These are phyloP conservation scores for Talaromyces wortmannii DNA, from an alignment of 495 filamentous ascomycete species.

Conservation along the genomic window DNA sequence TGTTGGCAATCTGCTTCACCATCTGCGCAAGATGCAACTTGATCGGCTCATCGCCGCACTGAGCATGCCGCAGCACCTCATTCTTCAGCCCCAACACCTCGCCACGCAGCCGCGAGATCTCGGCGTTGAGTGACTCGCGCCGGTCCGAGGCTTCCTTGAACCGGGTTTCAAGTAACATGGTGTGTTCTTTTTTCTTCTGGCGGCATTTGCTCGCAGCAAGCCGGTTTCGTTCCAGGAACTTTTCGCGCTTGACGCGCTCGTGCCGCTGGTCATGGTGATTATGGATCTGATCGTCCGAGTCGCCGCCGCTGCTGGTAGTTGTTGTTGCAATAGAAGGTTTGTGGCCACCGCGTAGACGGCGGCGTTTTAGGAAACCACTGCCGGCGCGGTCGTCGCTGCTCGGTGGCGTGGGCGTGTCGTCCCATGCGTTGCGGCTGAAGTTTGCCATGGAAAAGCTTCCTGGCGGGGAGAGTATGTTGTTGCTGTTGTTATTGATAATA, in stretches of 20 bases:
- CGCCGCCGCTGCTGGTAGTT: slow-evolving; percentile 8
- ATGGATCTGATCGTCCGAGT: slow-evolving; percentile 10
- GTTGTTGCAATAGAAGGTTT: slow-evolving; percentile 6
- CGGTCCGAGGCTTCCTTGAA: slow-evolving; percentile 18
- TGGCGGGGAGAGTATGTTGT: slow-evolving; percentile 7
- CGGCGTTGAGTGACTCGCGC: slow-evolving; percentile 10
- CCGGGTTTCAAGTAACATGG: slow-evolving; percentile 43
- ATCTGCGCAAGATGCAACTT: slow-evolving; percentile 40
- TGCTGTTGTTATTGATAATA: slow-evolving; percentile 2
- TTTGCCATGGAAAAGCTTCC: slow-evolving; percentile 9
- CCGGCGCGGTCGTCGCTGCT: slow-evolving; percentile 2
- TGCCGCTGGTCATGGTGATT: slow-evolving; percentile 3
- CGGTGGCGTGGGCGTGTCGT: slow-evolving; percentile 1
- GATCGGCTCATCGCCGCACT: slow-evolving; percentile 50
- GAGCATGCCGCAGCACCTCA: slow-evolving; percentile 50
- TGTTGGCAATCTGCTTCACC: slow-evolving; percentile 30
- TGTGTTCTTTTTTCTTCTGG: slow-evolving; percentile 68
- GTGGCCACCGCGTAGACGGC: slow-evolving; percentile 1
- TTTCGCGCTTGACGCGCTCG: slow-evolving; percentile 26
- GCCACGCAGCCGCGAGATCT: slow-evolving; percentile 26
- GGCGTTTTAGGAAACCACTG: background rate
- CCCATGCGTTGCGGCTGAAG: slow-evolving; percentile 8
- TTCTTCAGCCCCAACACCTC: slow-evolving; percentile 50
- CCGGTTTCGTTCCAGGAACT: slow-evolving; percentile 67
- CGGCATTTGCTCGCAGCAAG: slow-evolving; percentile 73